Percentiles rank a stretch among this genome's conserved stretches.
These are phyloP conservation scores for Picochlorum costavermella DNA, from an alignment of 139 green algal genomes.

Conservation along the genomic window DNA sequence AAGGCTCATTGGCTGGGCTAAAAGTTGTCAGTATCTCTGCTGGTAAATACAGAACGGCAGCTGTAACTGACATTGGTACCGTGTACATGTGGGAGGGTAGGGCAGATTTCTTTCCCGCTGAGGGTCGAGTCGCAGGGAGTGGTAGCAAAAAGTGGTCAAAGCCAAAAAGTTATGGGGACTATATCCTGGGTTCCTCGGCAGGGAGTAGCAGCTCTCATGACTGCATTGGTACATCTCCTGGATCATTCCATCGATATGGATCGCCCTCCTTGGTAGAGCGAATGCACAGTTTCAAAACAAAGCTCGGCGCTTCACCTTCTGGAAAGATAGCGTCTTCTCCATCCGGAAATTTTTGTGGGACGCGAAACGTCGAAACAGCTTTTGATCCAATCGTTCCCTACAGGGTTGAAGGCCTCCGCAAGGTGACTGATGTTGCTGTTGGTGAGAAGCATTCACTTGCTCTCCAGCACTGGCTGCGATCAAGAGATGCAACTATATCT, in stretches of 20 bases:
- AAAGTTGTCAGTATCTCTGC: conserved; percentile 44
- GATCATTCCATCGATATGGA: background rate
- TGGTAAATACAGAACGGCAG: conserved; percentile 80
- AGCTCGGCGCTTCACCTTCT: background rate
- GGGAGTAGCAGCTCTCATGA: background rate
- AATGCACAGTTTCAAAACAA: background rate
- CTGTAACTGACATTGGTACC: conserved; percentile 58
- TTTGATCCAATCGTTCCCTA: conserved; percentile 8
- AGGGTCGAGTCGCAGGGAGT: conserved; percentile 21
- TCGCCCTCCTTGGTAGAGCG: background rate
- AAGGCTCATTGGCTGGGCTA: conserved; percentile 51
- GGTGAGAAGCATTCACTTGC: conserved; percentile 88
- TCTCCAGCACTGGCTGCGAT: conserved; percentile 52
- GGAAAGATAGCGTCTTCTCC: background rate
- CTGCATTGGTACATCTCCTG: background rate
- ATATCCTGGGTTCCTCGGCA: background rate
- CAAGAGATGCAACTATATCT: background rate
- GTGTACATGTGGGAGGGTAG: conserved; percentile 79
- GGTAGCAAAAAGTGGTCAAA: conserved; percentile 22
- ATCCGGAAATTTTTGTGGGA: background rate
- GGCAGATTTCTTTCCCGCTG: conserved; percentile 32
- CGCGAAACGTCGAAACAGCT: background rate
- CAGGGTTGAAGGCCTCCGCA: conserved; percentile 54
- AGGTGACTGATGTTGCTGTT: conserved; percentile 49
- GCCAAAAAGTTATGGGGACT: background rate